phyloP scores from a whole-genome alignment of 202 grass and related monocot species.

The Saccharum hybrid region DNA sequence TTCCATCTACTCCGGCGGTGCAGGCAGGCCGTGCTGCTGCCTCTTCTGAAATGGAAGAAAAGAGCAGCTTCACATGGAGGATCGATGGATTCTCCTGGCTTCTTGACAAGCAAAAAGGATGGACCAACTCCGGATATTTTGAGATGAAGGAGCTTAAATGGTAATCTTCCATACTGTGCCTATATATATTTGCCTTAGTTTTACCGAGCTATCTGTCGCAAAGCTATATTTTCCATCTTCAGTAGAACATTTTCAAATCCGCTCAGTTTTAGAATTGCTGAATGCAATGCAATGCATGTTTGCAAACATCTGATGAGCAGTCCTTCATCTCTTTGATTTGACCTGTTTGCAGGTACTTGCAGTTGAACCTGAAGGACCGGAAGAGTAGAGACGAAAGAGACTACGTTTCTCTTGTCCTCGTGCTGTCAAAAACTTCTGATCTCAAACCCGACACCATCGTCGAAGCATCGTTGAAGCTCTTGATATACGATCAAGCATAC shows the following conservation, averaged over 20 bases:
- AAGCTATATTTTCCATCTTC: not conserved
- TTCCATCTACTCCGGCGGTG: no score
- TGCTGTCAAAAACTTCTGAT: constrained; percentile 24
- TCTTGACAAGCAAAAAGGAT: no score
- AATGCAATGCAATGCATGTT: not conserved
- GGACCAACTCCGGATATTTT: no score
- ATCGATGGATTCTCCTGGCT: no score
- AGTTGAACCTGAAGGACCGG: constrained; percentile 27
- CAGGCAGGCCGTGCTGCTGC: no score
- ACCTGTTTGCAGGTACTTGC: constrained; percentile 33
- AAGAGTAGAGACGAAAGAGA: not conserved
- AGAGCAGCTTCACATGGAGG: no score
- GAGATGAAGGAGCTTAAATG: constrained; percentile 15
- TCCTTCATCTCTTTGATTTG: not conserved
- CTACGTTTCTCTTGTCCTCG: not conserved
- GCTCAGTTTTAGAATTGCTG: not conserved
- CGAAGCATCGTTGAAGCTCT: constrained; percentile 33
- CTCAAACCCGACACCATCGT: not conserved
- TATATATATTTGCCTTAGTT: not conserved
- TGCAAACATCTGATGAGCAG: constrained; percentile 1
- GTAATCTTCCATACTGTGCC: not conserved
- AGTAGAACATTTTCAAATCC: not conserved
- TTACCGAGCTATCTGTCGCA: not conserved
- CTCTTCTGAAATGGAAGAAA: no score
- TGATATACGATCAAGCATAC: constrained; percentile 13